Percentiles rank a stretch among this genome's conserved stretches.
These are phyloP conservation scores for Bryum argenteum DNA, from an alignment of 225 moss, liverwort and hornwort genomes.

Conservation along the genomic window DNA sequence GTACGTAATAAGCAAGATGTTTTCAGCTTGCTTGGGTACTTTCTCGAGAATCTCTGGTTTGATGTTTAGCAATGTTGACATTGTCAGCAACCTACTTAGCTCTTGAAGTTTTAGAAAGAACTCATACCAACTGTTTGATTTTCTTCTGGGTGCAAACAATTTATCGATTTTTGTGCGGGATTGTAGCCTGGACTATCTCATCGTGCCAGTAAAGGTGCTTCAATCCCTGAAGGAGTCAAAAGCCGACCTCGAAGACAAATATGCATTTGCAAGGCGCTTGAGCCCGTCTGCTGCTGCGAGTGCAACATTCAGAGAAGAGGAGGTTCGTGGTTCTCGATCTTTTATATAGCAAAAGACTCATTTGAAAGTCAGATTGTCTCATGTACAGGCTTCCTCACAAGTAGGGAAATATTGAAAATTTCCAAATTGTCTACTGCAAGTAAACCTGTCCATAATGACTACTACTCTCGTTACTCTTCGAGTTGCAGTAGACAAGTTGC, in stretches of 20 bases:
- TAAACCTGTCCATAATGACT: too few species aligned
- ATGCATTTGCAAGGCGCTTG: slow-evolving; percentile 72
- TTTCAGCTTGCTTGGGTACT: slow-evolving; percentile 85
- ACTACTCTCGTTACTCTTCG: too few species aligned
- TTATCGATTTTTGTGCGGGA: slow-evolving; percentile 16
- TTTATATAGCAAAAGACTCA: too few species aligned
- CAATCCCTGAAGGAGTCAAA: slow-evolving; percentile 77
- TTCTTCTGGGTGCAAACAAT: background rate
- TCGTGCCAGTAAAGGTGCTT: slow-evolving; percentile 85
- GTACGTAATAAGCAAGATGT: slow-evolving; percentile 95
- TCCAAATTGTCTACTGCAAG: too few species aligned
- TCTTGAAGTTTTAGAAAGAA: background rate
- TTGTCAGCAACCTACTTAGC: slow-evolving; percentile 10
- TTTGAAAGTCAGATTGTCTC: too few species aligned
- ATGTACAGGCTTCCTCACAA: too few species aligned
- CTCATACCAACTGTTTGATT: slow-evolving; percentile 3
- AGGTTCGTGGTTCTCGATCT: slow-evolving; percentile 44
- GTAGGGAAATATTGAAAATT: too few species aligned
- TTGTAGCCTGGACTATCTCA: slow-evolving; percentile 75
- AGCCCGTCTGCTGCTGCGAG: slow-evolving; percentile 48
- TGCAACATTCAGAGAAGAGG: slow-evolving; percentile 52
- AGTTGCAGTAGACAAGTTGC: too few species aligned
- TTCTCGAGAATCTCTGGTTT: background rate
- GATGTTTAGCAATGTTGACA: background rate
- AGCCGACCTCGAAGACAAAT: slow-evolving; percentile 76